A percentile compares a stretch with the other conserved stretches of the same genome.
Evolutionary conservation across 352 stramenopile genomes (phyloP).

Genomic region (Pythium graminicola): DNA sequence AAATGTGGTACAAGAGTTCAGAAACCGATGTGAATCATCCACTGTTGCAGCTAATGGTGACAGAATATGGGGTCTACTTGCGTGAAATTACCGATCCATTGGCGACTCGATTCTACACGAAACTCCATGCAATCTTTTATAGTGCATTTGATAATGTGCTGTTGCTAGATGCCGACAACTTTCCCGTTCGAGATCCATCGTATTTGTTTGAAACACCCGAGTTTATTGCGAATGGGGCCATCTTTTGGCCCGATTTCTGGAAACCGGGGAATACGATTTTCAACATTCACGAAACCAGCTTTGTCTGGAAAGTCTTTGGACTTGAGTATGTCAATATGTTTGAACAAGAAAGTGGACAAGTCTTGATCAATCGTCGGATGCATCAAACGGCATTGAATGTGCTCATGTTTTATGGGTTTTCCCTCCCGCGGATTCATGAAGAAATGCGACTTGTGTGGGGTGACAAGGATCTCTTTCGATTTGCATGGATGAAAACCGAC

Average conservation of each 20-base stretch:
- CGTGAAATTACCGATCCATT: conserved; percentile 53
- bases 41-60: conserved; percentile 36
- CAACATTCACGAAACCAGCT: conserved; percentile 59
- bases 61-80: conserved; percentile 42
- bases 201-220: conserved; percentile 50
- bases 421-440: conserved; percentile 36
- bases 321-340: conserved; percentile 56
- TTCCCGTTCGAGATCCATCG: conserved; percentile 51
- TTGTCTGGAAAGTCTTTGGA: conserved; percentile 72
- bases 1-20: conserved; percentile 63
- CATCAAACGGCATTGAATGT: conserved; percentile 47
- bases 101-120: conserved; percentile 60
- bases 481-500: conserved; percentile 35
- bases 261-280: conserved; percentile 61
- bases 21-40: conserved; percentile 44
- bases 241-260: conserved; percentile 85
- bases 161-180: conserved; percentile 73
- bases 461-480: conserved; percentile 67
- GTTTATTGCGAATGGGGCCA: conserved; percentile 39
- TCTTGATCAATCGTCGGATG: conserved; percentile 49
- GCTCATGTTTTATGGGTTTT: conserved; percentile 59
- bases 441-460: conserved; percentile 56
- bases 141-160: conserved; percentile 64
- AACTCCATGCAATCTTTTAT: conserved; percentile 71
- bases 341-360: conserved; percentile 73